Evolutionary conservation across 768 basidiomycete species (phyloP).

Genomic region (Leucogyrophana mollusca): DNA sequence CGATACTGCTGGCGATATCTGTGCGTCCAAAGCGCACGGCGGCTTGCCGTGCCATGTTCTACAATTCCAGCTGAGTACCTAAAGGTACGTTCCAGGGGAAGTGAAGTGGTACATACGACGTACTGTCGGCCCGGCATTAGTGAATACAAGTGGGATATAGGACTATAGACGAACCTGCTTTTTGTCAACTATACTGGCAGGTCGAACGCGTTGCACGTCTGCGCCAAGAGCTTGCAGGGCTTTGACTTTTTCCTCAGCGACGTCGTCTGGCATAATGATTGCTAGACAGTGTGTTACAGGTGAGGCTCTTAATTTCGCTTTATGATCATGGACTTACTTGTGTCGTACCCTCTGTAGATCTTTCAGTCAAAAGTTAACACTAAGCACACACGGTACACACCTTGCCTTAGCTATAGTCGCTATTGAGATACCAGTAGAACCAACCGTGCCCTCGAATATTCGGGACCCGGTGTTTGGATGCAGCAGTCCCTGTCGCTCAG

Average conservation of each 20-base stretch:
- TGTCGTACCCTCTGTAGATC: conserved; percentile 73
- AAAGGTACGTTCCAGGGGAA: neutral
- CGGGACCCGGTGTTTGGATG: conserved; percentile 86
- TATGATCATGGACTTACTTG: conserved; percentile 48
- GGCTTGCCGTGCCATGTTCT: conserved; percentile 87
- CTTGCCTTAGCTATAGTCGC: conserved; percentile 89
- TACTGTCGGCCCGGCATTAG: conserved; percentile 41
- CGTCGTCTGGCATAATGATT: conserved; percentile 88
- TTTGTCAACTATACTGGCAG: conserved; percentile 95
- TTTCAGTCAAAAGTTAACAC: neutral
- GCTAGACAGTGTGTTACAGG: conserved; percentile 40
- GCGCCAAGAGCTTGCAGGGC: conserved; percentile 84
- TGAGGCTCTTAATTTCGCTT: neutral
- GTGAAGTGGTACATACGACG: conserved; percentile 48
- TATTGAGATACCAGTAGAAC: conserved; percentile 94
- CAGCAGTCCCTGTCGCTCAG: conserved; percentile 79
- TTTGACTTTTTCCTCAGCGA: conserved; percentile 88
- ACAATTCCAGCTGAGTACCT: neutral
- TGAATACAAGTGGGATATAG: no score
- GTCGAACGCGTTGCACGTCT: conserved; percentile 85
- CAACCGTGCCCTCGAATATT: conserved; percentile 97
- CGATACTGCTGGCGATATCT: conserved; percentile 20
- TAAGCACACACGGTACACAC: conserved; percentile 36
- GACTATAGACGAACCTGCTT: conserved; percentile 63
- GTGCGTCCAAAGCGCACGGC: conserved; percentile 70